A percentile compares a stretch with the other conserved stretches of the same genome.
These are phyloP conservation scores for Exophiala dermatitidis DNA, from an alignment of 2,329 filamentous ascomycete genomes.

Conservation along the genomic window DNA sequence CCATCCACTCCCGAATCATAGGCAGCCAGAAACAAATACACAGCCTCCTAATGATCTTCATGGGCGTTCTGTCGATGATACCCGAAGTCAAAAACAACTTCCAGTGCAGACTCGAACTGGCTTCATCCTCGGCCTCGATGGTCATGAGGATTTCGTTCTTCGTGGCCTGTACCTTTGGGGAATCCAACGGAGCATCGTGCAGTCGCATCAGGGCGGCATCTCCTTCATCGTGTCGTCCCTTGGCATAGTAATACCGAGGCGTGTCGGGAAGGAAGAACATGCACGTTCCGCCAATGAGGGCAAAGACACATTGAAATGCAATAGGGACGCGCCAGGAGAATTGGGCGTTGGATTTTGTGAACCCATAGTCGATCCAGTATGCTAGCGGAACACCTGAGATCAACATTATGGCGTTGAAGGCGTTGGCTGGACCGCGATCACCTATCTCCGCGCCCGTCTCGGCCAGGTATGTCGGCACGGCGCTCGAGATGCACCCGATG, in stretches of 20 bases:
- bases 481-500: slow-evolving; percentile 31
- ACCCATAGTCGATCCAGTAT: slow-evolving; percentile 34
- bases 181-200: slow-evolving; percentile 18
- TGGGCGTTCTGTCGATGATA: slow-evolving; percentile 14
- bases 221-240: slow-evolving; percentile 24
- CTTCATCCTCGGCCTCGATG: slow-evolving; percentile 20
- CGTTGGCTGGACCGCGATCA: slow-evolving; percentile 27
- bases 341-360: slow-evolving; percentile 28
- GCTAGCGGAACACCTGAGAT: slow-evolving; percentile 28
- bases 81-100: slow-evolving; percentile 13
- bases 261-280: slow-evolving; percentile 27
- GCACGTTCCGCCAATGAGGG: slow-evolving; percentile 22
- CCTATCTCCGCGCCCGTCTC: slow-evolving; percentile 29
- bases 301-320: slow-evolving; percentile 28
- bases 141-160: slow-evolving; percentile 26
- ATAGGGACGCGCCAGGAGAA: slow-evolving; percentile 31
- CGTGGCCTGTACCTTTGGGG: slow-evolving; percentile 18
- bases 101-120: slow-evolving; percentile 14
- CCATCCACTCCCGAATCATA: slow-evolving; percentile 19
- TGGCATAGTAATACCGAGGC: slow-evolving; percentile 30
- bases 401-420: slow-evolving; percentile 30
- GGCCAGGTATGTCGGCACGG: slow-evolving; percentile 30
- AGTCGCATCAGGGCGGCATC: slow-evolving; percentile 26
- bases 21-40: slow-evolving; percentile 20
- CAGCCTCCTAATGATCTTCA: slow-evolving; percentile 16